These are phyloP conservation scores for Rhizophagus prolifer DNA, from an alignment of 192 early-diverging fungal species.

Conservation along the genomic window DNA sequence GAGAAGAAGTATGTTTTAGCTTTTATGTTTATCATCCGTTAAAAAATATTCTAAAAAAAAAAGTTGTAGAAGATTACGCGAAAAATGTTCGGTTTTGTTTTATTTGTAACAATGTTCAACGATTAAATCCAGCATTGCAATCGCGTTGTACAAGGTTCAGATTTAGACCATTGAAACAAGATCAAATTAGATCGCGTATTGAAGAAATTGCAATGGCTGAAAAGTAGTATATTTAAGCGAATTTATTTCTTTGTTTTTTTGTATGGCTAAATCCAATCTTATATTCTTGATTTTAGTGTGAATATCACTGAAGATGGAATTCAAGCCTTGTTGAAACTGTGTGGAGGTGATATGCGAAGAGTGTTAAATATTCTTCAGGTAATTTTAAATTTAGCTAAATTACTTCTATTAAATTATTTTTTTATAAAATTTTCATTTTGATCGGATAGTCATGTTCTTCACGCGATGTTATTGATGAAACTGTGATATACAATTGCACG, in stretches of 20 bases:
- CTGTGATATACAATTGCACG: constrained; percentile 89
- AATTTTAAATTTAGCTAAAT: neutral
- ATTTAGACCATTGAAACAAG: constrained; percentile 82
- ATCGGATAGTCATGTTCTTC: constrained; percentile 68
- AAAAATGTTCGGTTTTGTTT: constrained; percentile 97
- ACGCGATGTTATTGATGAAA: constrained; percentile 70
- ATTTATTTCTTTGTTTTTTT: constrained; percentile 18
- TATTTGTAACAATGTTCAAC: constrained; percentile 97
- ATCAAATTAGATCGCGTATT: constrained; percentile 79
- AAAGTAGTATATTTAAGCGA: constrained; percentile 38
- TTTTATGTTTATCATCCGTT: constrained; percentile 10
- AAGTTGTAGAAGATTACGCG: constrained; percentile 98
- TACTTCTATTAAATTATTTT: neutral
- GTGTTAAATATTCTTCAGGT: constrained; percentile 94
- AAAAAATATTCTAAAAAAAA: too few relatives aligned
- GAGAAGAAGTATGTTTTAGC: constrained; percentile 61
- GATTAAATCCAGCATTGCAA: constrained; percentile 96
- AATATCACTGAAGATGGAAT: constrained; percentile 79
- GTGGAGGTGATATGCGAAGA: constrained; percentile 96
- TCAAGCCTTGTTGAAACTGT: constrained; percentile 78
- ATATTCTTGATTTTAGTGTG: constrained; percentile 45
- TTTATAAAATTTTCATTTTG: neutral
- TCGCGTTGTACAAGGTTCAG: constrained; percentile 98
- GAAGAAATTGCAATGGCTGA: constrained; percentile 69
- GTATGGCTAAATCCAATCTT: constrained; percentile 27